Percentiles rank a stretch among this genome's conserved stretches.
These are phyloP conservation scores for Boletus rubroflammeus DNA, from an alignment of 768 basidiomycete genomes.

Conservation along the genomic window DNA sequence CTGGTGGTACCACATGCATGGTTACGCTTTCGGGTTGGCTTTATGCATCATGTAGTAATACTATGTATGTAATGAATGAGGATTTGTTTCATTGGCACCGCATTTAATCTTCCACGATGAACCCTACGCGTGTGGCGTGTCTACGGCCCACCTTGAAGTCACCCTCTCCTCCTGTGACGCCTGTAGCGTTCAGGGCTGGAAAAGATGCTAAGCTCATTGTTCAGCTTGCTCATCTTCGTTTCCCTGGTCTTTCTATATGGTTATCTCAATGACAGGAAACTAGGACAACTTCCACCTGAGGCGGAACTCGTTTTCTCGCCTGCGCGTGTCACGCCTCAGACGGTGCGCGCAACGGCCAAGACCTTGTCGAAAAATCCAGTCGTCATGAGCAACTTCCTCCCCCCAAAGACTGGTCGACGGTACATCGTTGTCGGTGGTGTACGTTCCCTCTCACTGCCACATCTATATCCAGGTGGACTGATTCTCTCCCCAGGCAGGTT, in stretches of 20 bases:
- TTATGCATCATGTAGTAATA: not conserved
- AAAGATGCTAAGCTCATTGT: slow-evolving; percentile 18
- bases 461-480: not conserved
- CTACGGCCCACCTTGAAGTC: not conserved
- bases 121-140: not conserved
- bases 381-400: slow-evolving; percentile 45
- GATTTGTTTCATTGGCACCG: too few species aligned
- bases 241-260: slow-evolving; percentile 35
- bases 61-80: too few species aligned
- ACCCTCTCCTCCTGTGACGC: not conserved
- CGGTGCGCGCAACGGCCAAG: slow-evolving; percentile 39
- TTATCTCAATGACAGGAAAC: slow-evolving; percentile 50
- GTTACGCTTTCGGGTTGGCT: not conserved
- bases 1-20: not conserved
- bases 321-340: slow-evolving; percentile 43
- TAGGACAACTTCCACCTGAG: slow-evolving; percentile 47
- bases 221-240: slow-evolving; percentile 3
- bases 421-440: slow-evolving; percentile 80
- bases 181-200: not conserved
- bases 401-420: slow-evolving; percentile 65
- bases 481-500: slow-evolving; percentile 51
- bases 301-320: slow-evolving; percentile 47
- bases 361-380: slow-evolving; percentile 34
- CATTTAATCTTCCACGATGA: too few species aligned
- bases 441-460: slow-evolving; percentile 23